A percentile compares a stretch with the other conserved stretches of the same genome.
Conservation (phyloP, 805 yeast genomes). For the Metschnikowia continentalis region DNA sequence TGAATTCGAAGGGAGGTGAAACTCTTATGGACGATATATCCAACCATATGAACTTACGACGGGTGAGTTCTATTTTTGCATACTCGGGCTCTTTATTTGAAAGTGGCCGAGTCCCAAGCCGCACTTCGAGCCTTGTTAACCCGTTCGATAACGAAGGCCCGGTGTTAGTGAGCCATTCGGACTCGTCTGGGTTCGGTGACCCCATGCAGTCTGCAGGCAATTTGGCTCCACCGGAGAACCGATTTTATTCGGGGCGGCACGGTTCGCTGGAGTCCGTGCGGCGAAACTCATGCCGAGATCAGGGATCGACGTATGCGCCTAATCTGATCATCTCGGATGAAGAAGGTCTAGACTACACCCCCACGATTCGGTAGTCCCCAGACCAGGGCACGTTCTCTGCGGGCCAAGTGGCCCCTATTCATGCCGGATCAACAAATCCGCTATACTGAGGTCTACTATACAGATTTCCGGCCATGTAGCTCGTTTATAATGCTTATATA, state of each 20-base stretch:
- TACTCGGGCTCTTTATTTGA: constrained; percentile 4
- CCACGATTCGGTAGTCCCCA: neutral
- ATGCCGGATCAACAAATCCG: neutral
- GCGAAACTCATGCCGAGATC: neutral
- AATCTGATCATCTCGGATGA: neutral
- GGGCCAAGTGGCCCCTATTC: neutral
- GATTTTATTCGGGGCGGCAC: neutral
- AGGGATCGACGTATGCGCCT: neutral
- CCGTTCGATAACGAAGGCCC: constrained; percentile 8
- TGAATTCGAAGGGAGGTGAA: constrained; percentile 7
- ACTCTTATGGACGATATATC: constrained; percentile 1
- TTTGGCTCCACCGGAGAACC: neutral
- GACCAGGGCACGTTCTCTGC: neutral
- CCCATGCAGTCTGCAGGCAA: neutral
- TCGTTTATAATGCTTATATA: neutral
- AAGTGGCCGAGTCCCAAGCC: constrained; percentile 1
- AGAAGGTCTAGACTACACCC: neutral
- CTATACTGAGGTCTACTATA: neutral
- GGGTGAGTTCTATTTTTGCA: constrained; percentile 4
- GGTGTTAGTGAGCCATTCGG: neutral
- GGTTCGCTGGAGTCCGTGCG: constrained; percentile 1
- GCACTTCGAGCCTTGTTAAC: constrained; percentile 7
- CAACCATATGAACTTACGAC: neutral
- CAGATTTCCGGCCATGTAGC: neutral
- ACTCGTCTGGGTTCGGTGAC: neutral